Percentiles rank a stretch among this genome's conserved stretches.
Evolutionary conservation across 2,329 filamentous ascomycete genomes (phyloP).

Genomic region (Lasiodiplodia theobromae): DNA sequence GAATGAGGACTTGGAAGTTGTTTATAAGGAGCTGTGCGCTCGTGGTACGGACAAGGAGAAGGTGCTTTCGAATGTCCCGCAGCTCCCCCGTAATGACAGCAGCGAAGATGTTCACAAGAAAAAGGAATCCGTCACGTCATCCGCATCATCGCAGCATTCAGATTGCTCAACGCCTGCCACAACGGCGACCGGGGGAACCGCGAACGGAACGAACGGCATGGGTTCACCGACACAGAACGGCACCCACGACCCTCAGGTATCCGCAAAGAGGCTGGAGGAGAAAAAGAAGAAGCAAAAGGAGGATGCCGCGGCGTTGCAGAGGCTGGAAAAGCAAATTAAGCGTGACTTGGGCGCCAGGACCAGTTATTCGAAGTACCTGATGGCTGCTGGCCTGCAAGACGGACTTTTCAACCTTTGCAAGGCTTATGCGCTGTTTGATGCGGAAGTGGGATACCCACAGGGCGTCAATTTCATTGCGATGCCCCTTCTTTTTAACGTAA

Average conservation of each 20-base stretch:
- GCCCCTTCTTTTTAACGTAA: constrained; percentile 91
- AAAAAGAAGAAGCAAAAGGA: constrained; percentile 81
- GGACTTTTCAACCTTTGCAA: constrained; percentile 96
- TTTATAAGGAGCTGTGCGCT: constrained; percentile 83
- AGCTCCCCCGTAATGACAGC: constrained; percentile 26
- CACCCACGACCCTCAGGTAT: constrained; percentile 64
- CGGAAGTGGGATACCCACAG: constrained; percentile 93
- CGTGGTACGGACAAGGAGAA: constrained; percentile 81
- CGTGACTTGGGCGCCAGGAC: constrained; percentile 91
- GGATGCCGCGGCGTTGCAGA: constrained; percentile 74
- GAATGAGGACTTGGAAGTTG: constrained; percentile 83
- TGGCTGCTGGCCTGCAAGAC: constrained; percentile 89
- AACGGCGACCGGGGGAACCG: constrained; percentile 60
- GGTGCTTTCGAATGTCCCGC: constrained; percentile 36
- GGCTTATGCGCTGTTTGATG: constrained; percentile 94
- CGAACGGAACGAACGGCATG: constrained; percentile 43
- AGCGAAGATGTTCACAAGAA: constrained; percentile 63
- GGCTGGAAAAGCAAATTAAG: constrained; percentile 89
- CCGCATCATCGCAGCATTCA: constrained; percentile 84
- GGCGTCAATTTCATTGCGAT: constrained; percentile 95
- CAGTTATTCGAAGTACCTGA: constrained; percentile 95
- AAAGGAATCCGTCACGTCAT: constrained; percentile 74
- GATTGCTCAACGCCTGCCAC: constrained; percentile 71
- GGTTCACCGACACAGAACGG: constrained; percentile 63
- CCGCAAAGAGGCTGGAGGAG: constrained; percentile 67